Evolutionary conservation across 1,284 basidiomycete species (phyloP).

Genomic region (Rhodotorula sp.): DNA sequence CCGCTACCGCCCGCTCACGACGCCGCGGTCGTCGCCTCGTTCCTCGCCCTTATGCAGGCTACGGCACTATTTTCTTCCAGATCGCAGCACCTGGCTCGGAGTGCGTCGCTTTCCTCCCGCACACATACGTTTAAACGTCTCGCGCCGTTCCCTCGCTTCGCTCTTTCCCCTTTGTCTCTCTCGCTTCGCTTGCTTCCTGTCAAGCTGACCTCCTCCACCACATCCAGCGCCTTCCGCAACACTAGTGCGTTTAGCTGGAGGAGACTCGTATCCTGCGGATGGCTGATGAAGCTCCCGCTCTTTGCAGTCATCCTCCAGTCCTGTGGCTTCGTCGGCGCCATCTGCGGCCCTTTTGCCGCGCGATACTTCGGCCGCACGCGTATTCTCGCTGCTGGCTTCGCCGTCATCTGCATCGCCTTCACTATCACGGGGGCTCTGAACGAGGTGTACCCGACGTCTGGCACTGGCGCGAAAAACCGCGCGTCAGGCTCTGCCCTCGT

Average conservation of each 20-base stretch:
- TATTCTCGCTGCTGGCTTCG: constrained; percentile 32
- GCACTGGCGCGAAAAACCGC: not conserved
- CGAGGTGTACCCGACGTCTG: constrained; percentile 18
- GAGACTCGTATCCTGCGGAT: too few species aligned
- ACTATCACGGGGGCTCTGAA: constrained; percentile 35
- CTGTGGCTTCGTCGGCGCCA: constrained; percentile 32
- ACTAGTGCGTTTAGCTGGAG: constrained; percentile 14
- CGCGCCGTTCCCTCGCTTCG: too few species aligned
- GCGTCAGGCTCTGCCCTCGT: constrained; percentile 34
- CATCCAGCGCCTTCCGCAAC: constrained; percentile 35
- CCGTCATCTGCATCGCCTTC: constrained; percentile 22
- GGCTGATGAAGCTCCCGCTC: not conserved
- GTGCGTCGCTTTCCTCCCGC: not conserved
- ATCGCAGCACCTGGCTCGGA: not conserved
- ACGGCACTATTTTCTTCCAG: constrained; percentile 15
- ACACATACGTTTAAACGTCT: too few species aligned
- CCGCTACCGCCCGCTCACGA: too few species aligned
- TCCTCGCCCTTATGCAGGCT: too few species aligned
- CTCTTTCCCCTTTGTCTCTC: too few species aligned
- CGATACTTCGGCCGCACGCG: constrained; percentile 34
- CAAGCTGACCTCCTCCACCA: not conserved
- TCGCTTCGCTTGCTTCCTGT: too few species aligned
- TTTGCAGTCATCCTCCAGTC: constrained; percentile 21
- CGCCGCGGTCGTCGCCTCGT: too few species aligned
- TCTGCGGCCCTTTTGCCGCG: constrained; percentile 24